Evolutionary conservation across 2,329 filamentous ascomycete species (phyloP), one percentile per base, ranked within the genome.

Genomic region (Alternaria tenuissima): DNA sequence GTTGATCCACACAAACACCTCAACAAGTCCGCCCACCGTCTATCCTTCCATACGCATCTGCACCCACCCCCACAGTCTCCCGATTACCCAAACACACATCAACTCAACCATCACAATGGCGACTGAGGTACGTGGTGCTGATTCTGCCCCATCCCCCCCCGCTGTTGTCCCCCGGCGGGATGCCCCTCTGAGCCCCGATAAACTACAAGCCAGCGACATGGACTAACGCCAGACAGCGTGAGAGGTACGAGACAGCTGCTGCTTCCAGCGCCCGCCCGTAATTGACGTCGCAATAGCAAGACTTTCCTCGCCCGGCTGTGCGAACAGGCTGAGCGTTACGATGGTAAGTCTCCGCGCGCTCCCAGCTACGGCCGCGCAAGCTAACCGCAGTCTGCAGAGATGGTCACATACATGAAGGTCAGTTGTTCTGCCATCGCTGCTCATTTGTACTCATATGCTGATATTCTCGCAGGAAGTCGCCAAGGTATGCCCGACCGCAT

Each of bases 281-380:
- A 74, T 74, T 79, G 70, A 78, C 76, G 48, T 56, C 18, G 48
- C 52, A 58, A 66, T 71, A 79, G 77, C 76, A 98, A 98, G 91
- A 98, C 95, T 81, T 98, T 98, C 89, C 93, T 98, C 83, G 95
- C 95, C 84, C 91, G 95, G 86, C 93, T 99, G 81, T 98, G 95
- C 88, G 95, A 98, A 92, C 95, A 99, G 90, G 95, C 95, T 81
- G 95, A 98, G 89, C 94, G 94, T 81, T 99, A 99, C 86, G 94
- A 99, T 94, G 95, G 87, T 89, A 81, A 82, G 87, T 80, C 68
- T 49, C 72, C 54, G 53, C 60, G 56, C 59, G 60, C 44, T 55
- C 62, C 52, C 59, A 57, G 57, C 62, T 48, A 51, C 52, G 60
- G 46, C 61, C 59, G 64, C 68, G 64, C 62, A 55, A 70, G 72